These are phyloP conservation scores for Ogataea ramenticola DNA, from an alignment of 805 yeast genomes.

Conservation along the genomic window DNA sequence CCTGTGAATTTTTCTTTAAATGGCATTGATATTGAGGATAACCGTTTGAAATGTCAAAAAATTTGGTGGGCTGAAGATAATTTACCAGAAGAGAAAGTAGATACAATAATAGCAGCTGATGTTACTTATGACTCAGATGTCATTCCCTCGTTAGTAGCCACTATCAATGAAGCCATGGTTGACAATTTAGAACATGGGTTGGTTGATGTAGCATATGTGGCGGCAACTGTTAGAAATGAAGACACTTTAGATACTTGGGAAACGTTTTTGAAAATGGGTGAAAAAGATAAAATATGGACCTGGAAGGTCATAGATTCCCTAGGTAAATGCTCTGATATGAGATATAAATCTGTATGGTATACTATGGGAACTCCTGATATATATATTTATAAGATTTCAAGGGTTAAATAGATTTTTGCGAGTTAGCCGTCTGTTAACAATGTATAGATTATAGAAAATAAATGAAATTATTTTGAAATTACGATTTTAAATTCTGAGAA, in stretches of 20 bases:
- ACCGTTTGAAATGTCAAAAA: constrained; percentile 25
- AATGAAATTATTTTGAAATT: too few relatives aligned
- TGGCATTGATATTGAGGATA: constrained; percentile 8
- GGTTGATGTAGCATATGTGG: constrained; percentile 31
- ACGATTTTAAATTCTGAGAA: too few relatives aligned
- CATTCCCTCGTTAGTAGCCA: constrained; percentile 46
- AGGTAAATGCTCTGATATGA: neutral
- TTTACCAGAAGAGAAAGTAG: constrained; percentile 30
- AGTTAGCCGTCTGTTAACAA: too few relatives aligned
- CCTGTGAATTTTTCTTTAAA: constrained; percentile 40
- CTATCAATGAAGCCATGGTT: constrained; percentile 35
- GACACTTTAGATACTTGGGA: constrained; percentile 42
- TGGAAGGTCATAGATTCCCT: constrained; percentile 15
- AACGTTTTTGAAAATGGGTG: constrained; percentile 22
- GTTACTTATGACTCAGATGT: constrained; percentile 72
- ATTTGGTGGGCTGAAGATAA: constrained; percentile 55
- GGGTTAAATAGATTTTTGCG: constrained; percentile 8
- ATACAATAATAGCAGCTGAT: constrained; percentile 74
- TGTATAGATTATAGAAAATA: too few relatives aligned
- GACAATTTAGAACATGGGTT: constrained; percentile 10
- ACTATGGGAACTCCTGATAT: constrained; percentile 18
- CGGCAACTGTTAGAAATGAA: constrained; percentile 71
- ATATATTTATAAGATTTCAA: constrained; percentile 16
- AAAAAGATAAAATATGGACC: constrained; percentile 15
- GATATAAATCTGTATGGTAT: constrained; percentile 17